A percentile compares a stretch with the other conserved stretches of the same genome.
Conservation (phyloP, 2,329 filamentous ascomycete species). For the Penicillium brevicompactum region DNA sequence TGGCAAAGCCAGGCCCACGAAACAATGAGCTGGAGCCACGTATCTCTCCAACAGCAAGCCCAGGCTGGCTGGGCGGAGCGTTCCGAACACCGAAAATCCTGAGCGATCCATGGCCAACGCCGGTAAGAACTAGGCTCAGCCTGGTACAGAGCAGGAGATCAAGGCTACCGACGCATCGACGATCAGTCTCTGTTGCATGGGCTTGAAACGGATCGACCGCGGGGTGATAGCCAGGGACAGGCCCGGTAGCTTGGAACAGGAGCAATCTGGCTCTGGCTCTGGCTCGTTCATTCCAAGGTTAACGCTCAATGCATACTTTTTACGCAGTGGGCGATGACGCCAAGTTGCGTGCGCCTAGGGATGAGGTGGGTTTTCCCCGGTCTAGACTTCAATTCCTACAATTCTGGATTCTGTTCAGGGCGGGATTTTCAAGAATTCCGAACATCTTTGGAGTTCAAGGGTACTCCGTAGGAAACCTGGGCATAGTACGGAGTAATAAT, state of each 20-base stretch:
- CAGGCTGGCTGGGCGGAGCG: too few species aligned
- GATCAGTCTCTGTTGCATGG: background rate
- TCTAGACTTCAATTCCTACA: too few species aligned
- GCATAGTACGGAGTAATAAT: background rate
- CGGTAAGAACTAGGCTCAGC: background rate
- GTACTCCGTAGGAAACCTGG: background rate
- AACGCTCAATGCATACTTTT: background rate
- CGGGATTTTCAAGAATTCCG: too few species aligned
- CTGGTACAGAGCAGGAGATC: background rate
- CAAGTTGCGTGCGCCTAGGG: too few species aligned
- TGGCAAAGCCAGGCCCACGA: too few species aligned
- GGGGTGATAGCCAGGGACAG: background rate
- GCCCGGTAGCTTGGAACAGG: background rate
- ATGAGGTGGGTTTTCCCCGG: too few species aligned
- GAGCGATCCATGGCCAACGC: background rate
- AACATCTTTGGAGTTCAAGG: too few species aligned
- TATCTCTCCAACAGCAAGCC: too few species aligned
- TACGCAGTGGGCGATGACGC: too few species aligned
- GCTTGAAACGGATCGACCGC: background rate
- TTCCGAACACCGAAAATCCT: too few species aligned
- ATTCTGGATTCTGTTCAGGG: too few species aligned
- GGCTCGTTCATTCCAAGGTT: background rate
- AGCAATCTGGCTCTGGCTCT: background rate
- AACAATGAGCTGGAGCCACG: too few species aligned
- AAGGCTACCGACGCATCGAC: background rate